Evolutionary conservation across 441 rosid species (phyloP).

Genomic region (Gossypium trilobum): DNA sequence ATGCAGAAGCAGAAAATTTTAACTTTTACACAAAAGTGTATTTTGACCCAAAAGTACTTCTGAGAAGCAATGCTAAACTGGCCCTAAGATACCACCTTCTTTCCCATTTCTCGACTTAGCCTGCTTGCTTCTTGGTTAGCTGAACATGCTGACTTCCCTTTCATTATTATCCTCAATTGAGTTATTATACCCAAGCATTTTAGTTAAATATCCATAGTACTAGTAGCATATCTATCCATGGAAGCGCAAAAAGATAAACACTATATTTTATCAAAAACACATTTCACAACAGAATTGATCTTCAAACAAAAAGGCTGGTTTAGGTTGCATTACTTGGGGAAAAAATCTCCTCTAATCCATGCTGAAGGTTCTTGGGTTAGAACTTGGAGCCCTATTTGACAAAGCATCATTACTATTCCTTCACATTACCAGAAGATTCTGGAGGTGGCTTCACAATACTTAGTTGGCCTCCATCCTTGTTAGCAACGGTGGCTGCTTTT

Average conservation of each 20-base stretch:
- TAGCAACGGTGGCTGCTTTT: conserved; percentile 69
- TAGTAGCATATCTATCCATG: too few species aligned
- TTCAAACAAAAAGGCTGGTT: background rate
- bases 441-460: conserved; percentile 43
- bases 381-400: background rate
- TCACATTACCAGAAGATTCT: conserved; percentile 25
- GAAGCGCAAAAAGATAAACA: background rate
- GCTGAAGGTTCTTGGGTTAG: background rate
- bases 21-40: too few species aligned
- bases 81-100: too few species aligned
- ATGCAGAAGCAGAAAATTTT: too few species aligned
- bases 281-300: background rate
- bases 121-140: too few species aligned
- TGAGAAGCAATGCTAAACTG: too few species aligned
- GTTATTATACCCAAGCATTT: too few species aligned
- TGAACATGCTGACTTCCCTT: too few species aligned
- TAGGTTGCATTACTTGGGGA: background rate
- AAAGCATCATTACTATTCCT: conserved; percentile 27
- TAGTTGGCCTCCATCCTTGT: conserved; percentile 74
- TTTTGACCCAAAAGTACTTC: too few species aligned
- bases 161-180: too few species aligned
- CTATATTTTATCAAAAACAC: background rate
- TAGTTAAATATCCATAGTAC: too few species aligned
- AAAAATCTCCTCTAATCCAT: background rate
- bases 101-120: too few species aligned